A percentile compares a stretch with the other conserved stretches of the same genome.
Evolutionary conservation across 306 rosid genomes (phyloP).

Genomic region (Alnus rubra): DNA sequence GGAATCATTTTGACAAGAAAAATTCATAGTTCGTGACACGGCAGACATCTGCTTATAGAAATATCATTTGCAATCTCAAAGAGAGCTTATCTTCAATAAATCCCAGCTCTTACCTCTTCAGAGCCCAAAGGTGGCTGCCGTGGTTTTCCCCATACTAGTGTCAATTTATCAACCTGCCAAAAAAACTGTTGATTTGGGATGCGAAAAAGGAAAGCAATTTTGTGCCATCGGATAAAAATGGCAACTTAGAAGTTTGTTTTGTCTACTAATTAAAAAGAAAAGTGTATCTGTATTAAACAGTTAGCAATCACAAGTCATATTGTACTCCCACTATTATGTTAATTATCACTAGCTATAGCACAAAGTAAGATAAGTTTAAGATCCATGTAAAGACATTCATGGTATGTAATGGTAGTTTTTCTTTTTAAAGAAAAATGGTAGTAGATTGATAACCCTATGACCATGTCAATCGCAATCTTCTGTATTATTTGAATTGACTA

Average conservation of each 20-base stretch:
- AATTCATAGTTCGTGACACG: slow-evolving; percentile 17
- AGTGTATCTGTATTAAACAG: background rate
- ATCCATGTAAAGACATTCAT: background rate
- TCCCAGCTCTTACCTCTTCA: slow-evolving; percentile 66
- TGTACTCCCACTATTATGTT: background rate
- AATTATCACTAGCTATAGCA: background rate
- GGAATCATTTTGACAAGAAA: background rate
- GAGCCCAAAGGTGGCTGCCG: slow-evolving; percentile 77
- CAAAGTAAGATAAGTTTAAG: background rate
- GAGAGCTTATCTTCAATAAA: slow-evolving; percentile 25
- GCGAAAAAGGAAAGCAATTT: background rate
- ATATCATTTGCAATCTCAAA: background rate
- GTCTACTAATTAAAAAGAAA: background rate
- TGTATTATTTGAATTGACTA: background rate
- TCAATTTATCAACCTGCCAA: slow-evolving; percentile 68
- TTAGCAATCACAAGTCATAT: background rate
- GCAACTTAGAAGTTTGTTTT: background rate
- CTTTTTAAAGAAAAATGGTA: background rate
- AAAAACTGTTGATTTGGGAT: background rate
- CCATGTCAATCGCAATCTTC: background rate
- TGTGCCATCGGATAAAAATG: background rate
- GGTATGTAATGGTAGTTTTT: background rate
- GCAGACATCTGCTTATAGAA: slow-evolving; percentile 7
- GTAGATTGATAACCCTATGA: background rate
- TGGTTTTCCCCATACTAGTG: slow-evolving; percentile 91